Percentiles rank a stretch among this genome's conserved stretches.
Conservation (phyloP, 176 grass and related monocot species). For the Coix lacrymajobi region DNA sequence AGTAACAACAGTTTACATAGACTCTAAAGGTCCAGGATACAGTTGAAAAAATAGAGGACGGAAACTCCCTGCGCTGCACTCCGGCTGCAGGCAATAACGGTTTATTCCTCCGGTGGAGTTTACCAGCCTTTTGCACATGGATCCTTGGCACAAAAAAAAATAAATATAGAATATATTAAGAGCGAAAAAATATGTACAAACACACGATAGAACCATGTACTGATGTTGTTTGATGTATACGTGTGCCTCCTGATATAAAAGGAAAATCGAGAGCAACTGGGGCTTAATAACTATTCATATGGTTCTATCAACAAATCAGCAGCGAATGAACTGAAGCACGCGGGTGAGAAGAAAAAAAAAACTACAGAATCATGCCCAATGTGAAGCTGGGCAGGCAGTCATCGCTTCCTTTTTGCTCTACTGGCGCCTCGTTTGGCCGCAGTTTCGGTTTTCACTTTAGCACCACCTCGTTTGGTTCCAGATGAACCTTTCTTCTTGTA, state of each 20-base stretch:
- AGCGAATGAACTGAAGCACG: background rate
- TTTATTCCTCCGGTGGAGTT: too few species aligned
- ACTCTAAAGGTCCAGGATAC: too few species aligned
- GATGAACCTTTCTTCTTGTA: constrained; percentile 42
- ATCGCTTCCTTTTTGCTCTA: constrained; percentile 38
- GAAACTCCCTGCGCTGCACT: too few species aligned
- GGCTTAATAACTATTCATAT: background rate
- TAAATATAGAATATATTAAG: background rate
- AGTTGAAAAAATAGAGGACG: too few species aligned
- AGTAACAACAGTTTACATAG: too few species aligned
- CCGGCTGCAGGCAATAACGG: too few species aligned
- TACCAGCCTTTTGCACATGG: background rate
- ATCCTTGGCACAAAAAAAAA: background rate
- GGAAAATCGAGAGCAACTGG: background rate
- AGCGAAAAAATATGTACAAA: background rate
- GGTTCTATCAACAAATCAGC: background rate
- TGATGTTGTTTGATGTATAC: background rate
- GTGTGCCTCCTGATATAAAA: background rate
- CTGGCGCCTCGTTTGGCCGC: constrained; percentile 6
- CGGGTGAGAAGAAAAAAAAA: background rate
- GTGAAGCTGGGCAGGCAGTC: background rate
- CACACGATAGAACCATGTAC: background rate
- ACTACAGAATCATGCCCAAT: constrained; percentile 2
- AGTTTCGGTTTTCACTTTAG: background rate
- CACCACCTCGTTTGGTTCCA: background rate